These are phyloP conservation scores for Saccharomycopsis babjevae DNA, from an alignment of 805 yeast genomes.

Conservation along the genomic window DNA sequence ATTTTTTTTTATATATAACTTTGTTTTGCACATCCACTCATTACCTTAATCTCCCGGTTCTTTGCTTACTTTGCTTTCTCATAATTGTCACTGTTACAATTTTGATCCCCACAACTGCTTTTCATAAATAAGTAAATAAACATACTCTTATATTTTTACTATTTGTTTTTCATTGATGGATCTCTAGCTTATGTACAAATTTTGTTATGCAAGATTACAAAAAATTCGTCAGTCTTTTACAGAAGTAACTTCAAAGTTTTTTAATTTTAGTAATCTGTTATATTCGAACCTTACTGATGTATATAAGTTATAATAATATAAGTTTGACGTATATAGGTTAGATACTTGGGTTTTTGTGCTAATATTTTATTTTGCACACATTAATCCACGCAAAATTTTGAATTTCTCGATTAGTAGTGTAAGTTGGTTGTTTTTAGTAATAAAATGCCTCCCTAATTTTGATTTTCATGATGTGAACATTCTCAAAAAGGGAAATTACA, in stretches of 20 bases:
- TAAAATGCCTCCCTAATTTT: constrained; percentile 1
- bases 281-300: too few species aligned
- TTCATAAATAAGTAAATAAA: neutral
- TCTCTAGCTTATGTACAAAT: too few species aligned
- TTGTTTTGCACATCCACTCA: neutral
- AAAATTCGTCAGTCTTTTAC: too few species aligned
- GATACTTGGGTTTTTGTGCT: too few species aligned
- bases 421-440: neutral
- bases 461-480: neutral
- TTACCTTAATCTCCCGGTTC: neutral
- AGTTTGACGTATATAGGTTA: too few species aligned
- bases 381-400: neutral
- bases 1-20: too few species aligned
- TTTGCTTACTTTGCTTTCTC: neutral
- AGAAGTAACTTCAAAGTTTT: too few species aligned
- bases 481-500: neutral
- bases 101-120: neutral
- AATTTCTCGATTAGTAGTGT: neutral
- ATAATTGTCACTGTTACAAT: neutral
- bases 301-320: too few species aligned
- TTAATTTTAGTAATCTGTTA: too few species aligned
- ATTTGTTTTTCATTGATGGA: neutral
- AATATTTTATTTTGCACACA: too few species aligned
- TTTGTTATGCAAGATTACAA: too few species aligned
- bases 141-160: neutral